phyloP scores from a whole-genome alignment of 768 basidiomycete genomes.

The Lactarius trivialis region DNA sequence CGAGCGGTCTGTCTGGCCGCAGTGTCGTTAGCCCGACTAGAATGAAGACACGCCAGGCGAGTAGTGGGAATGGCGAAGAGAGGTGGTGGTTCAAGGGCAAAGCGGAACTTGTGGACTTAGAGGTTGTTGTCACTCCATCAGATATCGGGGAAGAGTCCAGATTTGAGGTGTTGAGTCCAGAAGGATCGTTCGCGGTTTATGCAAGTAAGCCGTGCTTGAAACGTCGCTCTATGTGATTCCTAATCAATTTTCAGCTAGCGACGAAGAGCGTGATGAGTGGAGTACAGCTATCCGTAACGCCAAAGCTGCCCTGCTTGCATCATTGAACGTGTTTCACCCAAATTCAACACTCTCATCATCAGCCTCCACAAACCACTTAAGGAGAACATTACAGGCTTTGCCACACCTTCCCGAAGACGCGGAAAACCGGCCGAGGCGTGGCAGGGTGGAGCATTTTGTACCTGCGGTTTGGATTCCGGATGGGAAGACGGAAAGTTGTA shows the following conservation, averaged over 20 bases:
- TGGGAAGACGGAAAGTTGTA: slow-evolving; percentile 72
- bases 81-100: slow-evolving; percentile 69
- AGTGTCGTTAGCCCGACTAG: slow-evolving; percentile 25
- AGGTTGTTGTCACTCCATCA: slow-evolving; percentile 53
- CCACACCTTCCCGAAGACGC: slow-evolving; percentile 55
- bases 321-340: slow-evolving; percentile 64
- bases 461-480: slow-evolving; percentile 94
- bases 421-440: slow-evolving; percentile 34
- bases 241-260: slow-evolving; percentile 35
- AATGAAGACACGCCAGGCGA: slow-evolving; percentile 29
- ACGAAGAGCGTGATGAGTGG: slow-evolving; percentile 61
- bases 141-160: slow-evolving; percentile 48
- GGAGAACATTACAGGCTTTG: slow-evolving; percentile 65
- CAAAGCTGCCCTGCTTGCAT: slow-evolving; percentile 62
- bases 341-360: slow-evolving; percentile 80
- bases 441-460: slow-evolving; percentile 72
- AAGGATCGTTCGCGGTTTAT: slow-evolving; percentile 69
- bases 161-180: slow-evolving; percentile 72
- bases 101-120: slow-evolving; percentile 64
- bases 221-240: neutral
- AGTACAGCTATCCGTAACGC: slow-evolving; percentile 57
- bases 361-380: slow-evolving; percentile 65
- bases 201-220: slow-evolving; percentile 39
- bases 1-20: slow-evolving; percentile 20
- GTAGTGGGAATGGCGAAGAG: slow-evolving; percentile 44